phyloP scores from a whole-genome alignment of 2,329 filamentous ascomycete genomes.

The Tolypocladium inflatum region DNA sequence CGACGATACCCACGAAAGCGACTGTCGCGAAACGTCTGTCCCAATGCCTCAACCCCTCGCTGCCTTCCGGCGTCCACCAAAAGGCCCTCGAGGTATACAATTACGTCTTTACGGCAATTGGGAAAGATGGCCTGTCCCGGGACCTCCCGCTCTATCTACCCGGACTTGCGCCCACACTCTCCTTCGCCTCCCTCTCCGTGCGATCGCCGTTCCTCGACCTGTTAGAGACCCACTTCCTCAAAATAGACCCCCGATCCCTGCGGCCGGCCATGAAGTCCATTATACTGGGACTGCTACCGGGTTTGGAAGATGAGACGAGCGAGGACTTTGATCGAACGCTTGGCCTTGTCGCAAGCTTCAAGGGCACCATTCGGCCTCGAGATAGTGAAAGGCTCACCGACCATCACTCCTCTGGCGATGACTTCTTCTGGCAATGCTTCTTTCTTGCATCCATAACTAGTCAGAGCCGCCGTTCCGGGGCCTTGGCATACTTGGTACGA shows the following conservation, averaged over 20 bases:
- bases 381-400: conserved; percentile 39
- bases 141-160: conserved; percentile 86
- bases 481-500: conserved; percentile 75
- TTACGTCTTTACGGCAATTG: conserved; percentile 80
- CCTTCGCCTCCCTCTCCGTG: conserved; percentile 89
- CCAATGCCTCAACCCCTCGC: conserved; percentile 86
- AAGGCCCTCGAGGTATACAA: conserved; percentile 92
- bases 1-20: conserved; percentile 70
- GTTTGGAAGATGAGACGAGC: conserved; percentile 89
- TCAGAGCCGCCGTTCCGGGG: conserved; percentile 72
- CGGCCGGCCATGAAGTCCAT: conserved; percentile 86
- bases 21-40: conserved; percentile 83
- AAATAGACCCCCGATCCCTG: conserved; percentile 59
- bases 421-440: conserved; percentile 97
- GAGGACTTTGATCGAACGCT: conserved; percentile 92
- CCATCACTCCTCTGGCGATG: conserved; percentile 55
- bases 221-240: conserved; percentile 70
- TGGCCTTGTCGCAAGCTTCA: conserved; percentile 68
- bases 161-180: conserved; percentile 78
- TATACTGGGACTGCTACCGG: conserved; percentile 79
- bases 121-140: conserved; percentile 66
- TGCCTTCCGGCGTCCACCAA: conserved; percentile 95
- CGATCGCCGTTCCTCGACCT: conserved; percentile 78
- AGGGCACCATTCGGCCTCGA: conserved; percentile 51
- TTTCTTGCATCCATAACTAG: conserved; percentile 91